Percentiles rank a stretch among this genome's conserved stretches.
phyloP scores from a whole-genome alignment of 2,329 filamentous ascomycete genomes.

The Colletotrichum sp. region DNA sequence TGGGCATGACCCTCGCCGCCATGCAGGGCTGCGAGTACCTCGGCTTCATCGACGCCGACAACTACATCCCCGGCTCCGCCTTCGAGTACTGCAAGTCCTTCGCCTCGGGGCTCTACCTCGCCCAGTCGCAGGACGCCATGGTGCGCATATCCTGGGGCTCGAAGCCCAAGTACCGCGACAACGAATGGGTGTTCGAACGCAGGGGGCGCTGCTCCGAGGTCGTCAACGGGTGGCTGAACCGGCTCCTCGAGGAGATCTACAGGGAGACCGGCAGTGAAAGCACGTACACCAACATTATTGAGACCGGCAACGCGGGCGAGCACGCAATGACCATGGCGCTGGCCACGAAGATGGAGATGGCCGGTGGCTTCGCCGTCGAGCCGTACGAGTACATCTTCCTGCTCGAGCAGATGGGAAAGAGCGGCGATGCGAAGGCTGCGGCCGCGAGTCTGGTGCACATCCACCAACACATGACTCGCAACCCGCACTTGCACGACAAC shows the following conservation, averaged over 20 bases:
- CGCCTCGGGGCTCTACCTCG: neutral
- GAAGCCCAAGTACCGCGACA: neutral
- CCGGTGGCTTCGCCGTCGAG: constrained; percentile 1
- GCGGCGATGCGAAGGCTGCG: neutral
- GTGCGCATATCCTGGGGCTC: constrained; percentile 1
- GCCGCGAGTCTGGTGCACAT: neutral
- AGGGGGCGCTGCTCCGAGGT: neutral
- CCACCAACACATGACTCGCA: constrained; percentile 2
- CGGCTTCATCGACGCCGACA: constrained; percentile 6
- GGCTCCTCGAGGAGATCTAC: neutral
- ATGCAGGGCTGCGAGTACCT: neutral
- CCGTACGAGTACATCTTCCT: constrained; percentile 1
- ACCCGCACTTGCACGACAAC: constrained; percentile 2
- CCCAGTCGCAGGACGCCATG: neutral
- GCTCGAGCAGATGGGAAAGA: neutral
- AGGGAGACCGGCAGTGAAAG: neutral
- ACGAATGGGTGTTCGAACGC: neutral
- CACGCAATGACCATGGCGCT: constrained; percentile 3
- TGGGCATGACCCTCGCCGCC: neutral
- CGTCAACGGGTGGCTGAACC: neutral
- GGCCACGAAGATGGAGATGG: neutral
- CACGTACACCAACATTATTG: neutral
- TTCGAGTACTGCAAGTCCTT: constrained; percentile 4
- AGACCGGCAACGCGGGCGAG: neutral
- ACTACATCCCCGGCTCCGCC: constrained; percentile 1